Evolutionary conservation across 2,329 filamentous ascomycete species (phyloP), one percentile per base, ranked within the genome.

Genomic region (Cladosporium phlei): DNA sequence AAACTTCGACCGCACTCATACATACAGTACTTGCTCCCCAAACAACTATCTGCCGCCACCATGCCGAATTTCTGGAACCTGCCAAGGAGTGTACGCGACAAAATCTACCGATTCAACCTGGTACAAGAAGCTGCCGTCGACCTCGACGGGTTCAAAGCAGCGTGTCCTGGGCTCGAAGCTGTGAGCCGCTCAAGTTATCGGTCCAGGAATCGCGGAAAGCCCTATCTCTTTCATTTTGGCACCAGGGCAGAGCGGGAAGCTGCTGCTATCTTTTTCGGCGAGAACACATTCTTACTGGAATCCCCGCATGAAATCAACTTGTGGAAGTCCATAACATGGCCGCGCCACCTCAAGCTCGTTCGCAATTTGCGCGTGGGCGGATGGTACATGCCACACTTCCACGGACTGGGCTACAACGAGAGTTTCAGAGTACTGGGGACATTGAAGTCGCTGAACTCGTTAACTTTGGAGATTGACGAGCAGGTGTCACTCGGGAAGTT

Each of bases 1-100:
- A n/a, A n/a, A n/a, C n/a, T n/a, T n/a, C n/a, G n/a, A n/a, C n/a
- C n/a, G n/a, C n/a, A n/a, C n/a, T n/a, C n/a, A n/a, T n/a, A n/a
- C n/a, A n/a, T n/a, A n/a, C n/a, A n/a, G n/a, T n/a, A n/a, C n/a
- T n/a, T n/a, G n/a, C n/a, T n/a, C n/a, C n/a, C n/a, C n/a, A n/a
- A n/a, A n/a, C n/a, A n/a, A n/a, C n/a, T n/a, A n/a, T n/a, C n/a
- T n/a, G n/a, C n/a, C n/a, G n/a, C n/a, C n/a, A 24, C 34, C 19
- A 60, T 60, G 56, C 33, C 52, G 4, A 51, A 49, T 44, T 60
- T 61, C 51, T 54, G 46, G 46, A 51, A 56, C 32, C 46, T 61
- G 10, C 57, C 56, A 9, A 53, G 49, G 27, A 10, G 33, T 2
- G 48, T 61, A 16, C 54, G 59, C n/a, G 48, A 59, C 22, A 39